phyloP scores from a whole-genome alignment of 495 filamentous ascomycete species.

The Hypoxylon lienhwacheense region DNA sequence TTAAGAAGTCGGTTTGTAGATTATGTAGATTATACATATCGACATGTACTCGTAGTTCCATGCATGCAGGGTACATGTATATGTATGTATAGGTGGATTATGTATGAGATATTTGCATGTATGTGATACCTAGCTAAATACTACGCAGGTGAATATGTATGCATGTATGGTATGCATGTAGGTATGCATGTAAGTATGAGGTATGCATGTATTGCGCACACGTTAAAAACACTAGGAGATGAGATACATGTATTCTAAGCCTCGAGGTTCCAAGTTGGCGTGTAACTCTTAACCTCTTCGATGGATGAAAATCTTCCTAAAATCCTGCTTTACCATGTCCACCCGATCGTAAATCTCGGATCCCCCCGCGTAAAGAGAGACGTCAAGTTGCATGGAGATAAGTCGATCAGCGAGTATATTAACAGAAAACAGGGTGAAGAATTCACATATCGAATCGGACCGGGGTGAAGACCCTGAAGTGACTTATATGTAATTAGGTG shows the following conservation, averaged over 20 bases:
- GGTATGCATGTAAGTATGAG: slow-evolving; percentile 19
- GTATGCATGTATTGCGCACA: slow-evolving; percentile 20
- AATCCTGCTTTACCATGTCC: slow-evolving; percentile 32
- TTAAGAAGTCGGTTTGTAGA: neutral
- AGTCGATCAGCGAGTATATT: slow-evolving; percentile 4
- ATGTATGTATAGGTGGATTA: slow-evolving; percentile 2
- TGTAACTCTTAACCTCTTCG: slow-evolving; percentile 20
- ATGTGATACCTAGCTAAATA: slow-evolving; percentile 6
- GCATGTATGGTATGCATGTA: slow-evolving; percentile 27
- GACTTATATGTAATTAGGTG: slow-evolving; percentile 24
- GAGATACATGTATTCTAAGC: too few species aligned
- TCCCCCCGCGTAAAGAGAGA: slow-evolving; percentile 22
- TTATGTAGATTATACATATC: neutral
- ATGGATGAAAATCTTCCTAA: slow-evolving; percentile 29
- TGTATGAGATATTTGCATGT: slow-evolving; percentile 12
- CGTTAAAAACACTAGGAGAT: too few species aligned
- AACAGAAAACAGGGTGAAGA: slow-evolving; percentile 1
- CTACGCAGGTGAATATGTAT: slow-evolving; percentile 23
- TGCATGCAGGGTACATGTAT: neutral
- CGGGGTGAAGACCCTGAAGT: too few species aligned
- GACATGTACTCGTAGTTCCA: neutral
- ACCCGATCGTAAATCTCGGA: slow-evolving; percentile 30
- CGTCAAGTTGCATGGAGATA: slow-evolving; percentile 19
- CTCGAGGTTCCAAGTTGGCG: too few species aligned
- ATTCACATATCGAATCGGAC: slow-evolving; percentile 16